Evolutionary conservation across 345 rosid genomes (phyloP).

Genomic region (Citrus unshiu): DNA sequence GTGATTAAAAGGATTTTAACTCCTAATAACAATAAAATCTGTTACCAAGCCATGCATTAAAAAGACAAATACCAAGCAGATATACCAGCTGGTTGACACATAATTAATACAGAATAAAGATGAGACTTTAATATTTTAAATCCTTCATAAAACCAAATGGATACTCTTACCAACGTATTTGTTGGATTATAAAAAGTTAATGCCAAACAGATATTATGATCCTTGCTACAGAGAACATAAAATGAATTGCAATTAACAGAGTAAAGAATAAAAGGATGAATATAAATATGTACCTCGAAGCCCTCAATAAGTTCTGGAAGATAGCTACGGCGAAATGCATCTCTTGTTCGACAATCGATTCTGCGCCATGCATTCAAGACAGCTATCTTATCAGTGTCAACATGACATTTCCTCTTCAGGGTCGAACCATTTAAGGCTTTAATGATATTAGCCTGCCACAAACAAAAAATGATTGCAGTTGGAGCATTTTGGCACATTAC

Average conservation of each 20-base stretch:
- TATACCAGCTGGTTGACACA: background rate
- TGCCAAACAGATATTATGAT: background rate
- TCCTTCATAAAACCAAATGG: background rate
- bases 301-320: slow-evolving; percentile 72
- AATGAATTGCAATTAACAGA: background rate
- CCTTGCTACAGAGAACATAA: background rate
- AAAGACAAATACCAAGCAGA: background rate
- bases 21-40: background rate
- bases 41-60: background rate
- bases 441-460: slow-evolving; percentile 63
- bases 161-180: background rate
- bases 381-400: slow-evolving; percentile 62
- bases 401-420: slow-evolving; percentile 45
- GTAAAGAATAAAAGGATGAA: background rate
- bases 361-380: slow-evolving; percentile 82
- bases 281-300: slow-evolving; percentile 57
- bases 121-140: background rate
- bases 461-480: slow-evolving; percentile 12
- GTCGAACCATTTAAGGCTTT: slow-evolving; percentile 39
- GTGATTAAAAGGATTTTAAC: slow-evolving; percentile 1
- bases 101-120: background rate
- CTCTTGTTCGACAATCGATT: slow-evolving; percentile 79
- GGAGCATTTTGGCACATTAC: slow-evolving; percentile 8
- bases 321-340: slow-evolving; percentile 85
- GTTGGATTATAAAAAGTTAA: background rate